phyloP scores from a whole-genome alignment of 2,329 filamentous ascomycete genomes.

The Aspergillus latus region DNA sequence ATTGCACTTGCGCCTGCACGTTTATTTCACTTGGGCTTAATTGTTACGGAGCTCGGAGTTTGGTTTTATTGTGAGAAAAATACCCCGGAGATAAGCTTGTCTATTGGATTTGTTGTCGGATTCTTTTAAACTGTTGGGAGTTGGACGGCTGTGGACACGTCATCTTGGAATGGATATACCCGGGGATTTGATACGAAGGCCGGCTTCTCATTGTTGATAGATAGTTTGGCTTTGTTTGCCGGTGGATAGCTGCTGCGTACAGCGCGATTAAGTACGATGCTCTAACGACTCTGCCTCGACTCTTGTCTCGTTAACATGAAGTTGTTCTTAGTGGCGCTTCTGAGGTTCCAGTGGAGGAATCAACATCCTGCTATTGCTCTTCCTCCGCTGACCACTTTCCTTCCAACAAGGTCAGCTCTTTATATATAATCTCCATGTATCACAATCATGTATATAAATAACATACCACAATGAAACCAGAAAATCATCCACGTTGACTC shows the following conservation, averaged over 20 bases:
- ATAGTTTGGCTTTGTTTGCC: not conserved
- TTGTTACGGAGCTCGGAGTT: not conserved
- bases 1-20: not conserved
- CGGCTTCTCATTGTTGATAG: constrained; percentile 4
- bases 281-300: not conserved
- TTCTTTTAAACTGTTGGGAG: not conserved
- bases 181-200: not conserved
- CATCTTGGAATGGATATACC: not conserved
- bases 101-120: not conserved
- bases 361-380: not conserved
- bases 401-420: not conserved
- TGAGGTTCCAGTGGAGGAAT: not conserved
- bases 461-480: not conserved
- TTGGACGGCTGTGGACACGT: not conserved
- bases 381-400: not conserved
- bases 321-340: not conserved
- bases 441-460: not conserved
- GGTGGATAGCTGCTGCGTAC: not conserved
- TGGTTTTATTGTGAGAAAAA: not conserved
- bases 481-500: not conserved
- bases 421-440: not conserved
- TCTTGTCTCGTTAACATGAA: not conserved
- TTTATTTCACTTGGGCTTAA: not conserved
- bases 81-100: not conserved
- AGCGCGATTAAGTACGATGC: not conserved